phyloP scores from a whole-genome alignment of 352 stramenopile species.

The Blastocystis sp. region DNA sequence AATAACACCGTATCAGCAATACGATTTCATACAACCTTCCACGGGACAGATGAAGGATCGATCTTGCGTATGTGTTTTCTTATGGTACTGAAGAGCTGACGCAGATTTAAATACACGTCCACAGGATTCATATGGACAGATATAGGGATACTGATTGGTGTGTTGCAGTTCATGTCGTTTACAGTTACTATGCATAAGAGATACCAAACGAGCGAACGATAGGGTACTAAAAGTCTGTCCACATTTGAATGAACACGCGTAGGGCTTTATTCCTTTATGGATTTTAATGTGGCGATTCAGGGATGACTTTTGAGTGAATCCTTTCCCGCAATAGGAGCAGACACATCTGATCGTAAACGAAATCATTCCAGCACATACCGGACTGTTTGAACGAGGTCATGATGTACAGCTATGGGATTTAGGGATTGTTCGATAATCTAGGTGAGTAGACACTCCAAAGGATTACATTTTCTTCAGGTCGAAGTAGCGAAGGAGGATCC shows the following conservation, averaged over 20 bases:
- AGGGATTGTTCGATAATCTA: too few species aligned
- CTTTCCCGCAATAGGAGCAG: slow-evolving; percentile 5
- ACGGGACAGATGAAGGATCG: slow-evolving; percentile 2
- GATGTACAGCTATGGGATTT: too few species aligned
- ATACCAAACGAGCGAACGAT: background rate
- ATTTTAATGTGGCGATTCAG: slow-evolving; percentile 25
- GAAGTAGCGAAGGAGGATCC: too few species aligned
- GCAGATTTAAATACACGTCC: background rate
- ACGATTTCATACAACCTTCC: background rate
- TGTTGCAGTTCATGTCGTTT: slow-evolving; percentile 44
- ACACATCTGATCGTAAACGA: too few species aligned
- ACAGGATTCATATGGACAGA: background rate
- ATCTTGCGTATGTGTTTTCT: slow-evolving; percentile 6
- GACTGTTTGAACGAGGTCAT: too few species aligned
- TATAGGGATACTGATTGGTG: background rate
- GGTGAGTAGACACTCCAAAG: too few species aligned
- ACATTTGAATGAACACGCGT: slow-evolving; percentile 44
- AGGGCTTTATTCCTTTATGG: slow-evolving; percentile 37
- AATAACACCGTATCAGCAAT: background rate
- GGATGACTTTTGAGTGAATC: slow-evolving; percentile 19
- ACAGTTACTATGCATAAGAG: slow-evolving; percentile 1
- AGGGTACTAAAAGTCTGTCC: slow-evolving; percentile 26
- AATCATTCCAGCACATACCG: too few species aligned
- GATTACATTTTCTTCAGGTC: too few species aligned
- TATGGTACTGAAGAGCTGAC: slow-evolving; percentile 29